phyloP scores from a whole-genome alignment of 495 filamentous ascomycete genomes.

The Aspergillus panamensis region DNA sequence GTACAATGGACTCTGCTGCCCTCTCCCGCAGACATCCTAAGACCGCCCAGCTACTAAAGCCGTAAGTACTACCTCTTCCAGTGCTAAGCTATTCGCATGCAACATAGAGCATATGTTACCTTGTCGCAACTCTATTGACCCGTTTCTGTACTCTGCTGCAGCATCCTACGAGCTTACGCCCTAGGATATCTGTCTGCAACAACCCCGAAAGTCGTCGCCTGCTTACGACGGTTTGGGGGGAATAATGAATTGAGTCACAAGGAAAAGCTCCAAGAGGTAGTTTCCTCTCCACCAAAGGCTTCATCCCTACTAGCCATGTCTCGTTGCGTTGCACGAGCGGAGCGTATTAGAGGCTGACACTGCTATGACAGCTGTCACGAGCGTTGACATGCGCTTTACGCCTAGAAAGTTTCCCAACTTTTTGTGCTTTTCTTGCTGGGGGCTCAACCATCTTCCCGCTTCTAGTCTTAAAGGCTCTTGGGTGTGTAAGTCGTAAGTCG shows the following conservation, averaged over 20 bases:
- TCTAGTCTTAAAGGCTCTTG: slow-evolving; percentile 33
- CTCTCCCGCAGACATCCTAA: slow-evolving; percentile 26
- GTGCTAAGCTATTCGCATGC: slow-evolving; percentile 22
- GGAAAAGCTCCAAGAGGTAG: slow-evolving; percentile 41
- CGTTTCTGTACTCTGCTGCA: slow-evolving; percentile 29
- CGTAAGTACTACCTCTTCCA: slow-evolving; percentile 22
- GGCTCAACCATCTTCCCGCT: slow-evolving; percentile 68
- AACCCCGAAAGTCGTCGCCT: slow-evolving; percentile 60
- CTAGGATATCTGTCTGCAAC: slow-evolving; percentile 72
- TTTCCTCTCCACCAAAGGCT: slow-evolving; percentile 14
- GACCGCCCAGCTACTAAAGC: slow-evolving; percentile 28
- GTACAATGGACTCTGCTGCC: slow-evolving; percentile 32
- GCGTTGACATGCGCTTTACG: slow-evolving; percentile 39
- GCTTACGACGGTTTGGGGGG: slow-evolving; percentile 47
- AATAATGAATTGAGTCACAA: slow-evolving; percentile 42
- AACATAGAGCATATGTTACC: slow-evolving; percentile 13
- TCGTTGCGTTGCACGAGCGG: neutral
- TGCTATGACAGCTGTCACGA: slow-evolving; percentile 29
- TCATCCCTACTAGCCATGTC: neutral
- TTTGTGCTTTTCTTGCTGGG: slow-evolving; percentile 73
- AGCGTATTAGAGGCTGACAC: slow-evolving; percentile 7
- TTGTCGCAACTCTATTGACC: slow-evolving; percentile 6
- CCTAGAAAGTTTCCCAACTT: slow-evolving; percentile 67
- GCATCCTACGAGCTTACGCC: slow-evolving; percentile 69
- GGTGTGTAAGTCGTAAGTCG: slow-evolving; percentile 21